These are phyloP conservation scores for Bacterosira constricta DNA, from an alignment of 108 stramenopile genomes.

Conservation along the genomic window DNA sequence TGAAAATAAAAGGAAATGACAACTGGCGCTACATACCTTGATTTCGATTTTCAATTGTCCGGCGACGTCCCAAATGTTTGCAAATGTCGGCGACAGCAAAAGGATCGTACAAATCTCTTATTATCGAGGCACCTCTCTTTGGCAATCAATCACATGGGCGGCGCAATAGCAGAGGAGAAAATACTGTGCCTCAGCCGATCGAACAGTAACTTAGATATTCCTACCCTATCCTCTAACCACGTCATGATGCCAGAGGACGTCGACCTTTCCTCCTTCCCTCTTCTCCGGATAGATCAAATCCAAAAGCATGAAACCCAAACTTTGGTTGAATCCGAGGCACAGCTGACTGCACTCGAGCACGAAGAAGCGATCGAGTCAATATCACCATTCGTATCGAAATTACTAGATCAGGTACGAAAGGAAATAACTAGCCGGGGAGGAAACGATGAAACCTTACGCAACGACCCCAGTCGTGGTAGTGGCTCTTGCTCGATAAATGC, in stretches of 20 bases:
- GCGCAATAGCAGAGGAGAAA: too few relatives aligned
- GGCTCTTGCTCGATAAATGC: neutral
- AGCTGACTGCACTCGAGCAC: constrained; percentile 15
- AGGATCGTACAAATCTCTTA: neutral
- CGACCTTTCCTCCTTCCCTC: constrained; percentile 48
- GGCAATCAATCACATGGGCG: too few relatives aligned
- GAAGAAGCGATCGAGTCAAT: constrained; percentile 9
- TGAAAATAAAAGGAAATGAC: too few relatives aligned
- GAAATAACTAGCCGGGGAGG: constrained; percentile 17
- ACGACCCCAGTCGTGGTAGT: neutral
- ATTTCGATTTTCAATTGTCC: too few relatives aligned
- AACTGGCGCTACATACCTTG: too few relatives aligned
- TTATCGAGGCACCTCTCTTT: neutral
- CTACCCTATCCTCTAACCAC: neutral
- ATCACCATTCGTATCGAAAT: constrained; percentile 25
- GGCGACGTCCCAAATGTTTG: neutral
- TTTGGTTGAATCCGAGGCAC: constrained; percentile 24
- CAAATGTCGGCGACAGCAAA: neutral
- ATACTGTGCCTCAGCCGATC: too few relatives aligned
- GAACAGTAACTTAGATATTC: too few relatives aligned
- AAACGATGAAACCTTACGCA: neutral
- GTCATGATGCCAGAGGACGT: neutral
- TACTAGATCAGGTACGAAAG: constrained; percentile 18
- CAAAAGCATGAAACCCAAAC: constrained; percentile 25
- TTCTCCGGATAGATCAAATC: constrained; percentile 43